phyloP scores from a whole-genome alignment of 2,329 filamentous ascomycete genomes.

The Colletotrichum shisoi region DNA sequence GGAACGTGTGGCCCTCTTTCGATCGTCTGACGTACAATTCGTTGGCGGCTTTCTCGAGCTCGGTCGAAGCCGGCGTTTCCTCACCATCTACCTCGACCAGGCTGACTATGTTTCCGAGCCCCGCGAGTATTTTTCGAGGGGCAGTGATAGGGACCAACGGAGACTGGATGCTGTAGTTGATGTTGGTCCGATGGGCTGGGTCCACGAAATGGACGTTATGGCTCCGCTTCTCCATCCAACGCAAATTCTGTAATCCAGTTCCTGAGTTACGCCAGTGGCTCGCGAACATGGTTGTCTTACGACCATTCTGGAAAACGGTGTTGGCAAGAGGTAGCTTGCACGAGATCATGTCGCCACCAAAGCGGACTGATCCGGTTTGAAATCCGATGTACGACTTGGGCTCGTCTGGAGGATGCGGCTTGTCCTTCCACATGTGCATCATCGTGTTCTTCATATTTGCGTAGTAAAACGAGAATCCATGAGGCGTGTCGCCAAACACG shows the following conservation, averaged over 20 bases:
- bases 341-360: slow-evolving; percentile 40
- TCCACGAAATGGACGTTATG: slow-evolving; percentile 48
- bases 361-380: neutral
- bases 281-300: slow-evolving; percentile 64
- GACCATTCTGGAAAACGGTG: slow-evolving; percentile 78
- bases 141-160: slow-evolving; percentile 70
- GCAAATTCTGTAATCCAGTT: slow-evolving; percentile 45
- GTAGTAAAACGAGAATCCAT: slow-evolving; percentile 63
- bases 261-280: slow-evolving; percentile 50
- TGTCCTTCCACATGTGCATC: slow-evolving; percentile 54
- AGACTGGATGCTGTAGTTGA: slow-evolving; percentile 38
- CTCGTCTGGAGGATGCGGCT: slow-evolving; percentile 7
- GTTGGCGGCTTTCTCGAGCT: slow-evolving; percentile 72
- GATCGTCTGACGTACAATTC: slow-evolving; percentile 60
- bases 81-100: slow-evolving; percentile 61
- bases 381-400: slow-evolving; percentile 32
- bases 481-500: slow-evolving; percentile 45
- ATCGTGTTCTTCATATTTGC: slow-evolving; percentile 54
- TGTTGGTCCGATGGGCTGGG: slow-evolving; percentile 40
- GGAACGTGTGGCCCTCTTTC: slow-evolving; percentile 45
- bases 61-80: slow-evolving; percentile 70
- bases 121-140: slow-evolving; percentile 67
- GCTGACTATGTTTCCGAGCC: slow-evolving; percentile 81
- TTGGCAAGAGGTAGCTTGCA: slow-evolving; percentile 74
- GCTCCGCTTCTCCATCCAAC: slow-evolving; percentile 49